A percentile compares a stretch with the other conserved stretches of the same genome.
Evolutionary conservation across 805 yeast genomes (phyloP).

Genomic region (Schwanniomyces occidentalis): DNA sequence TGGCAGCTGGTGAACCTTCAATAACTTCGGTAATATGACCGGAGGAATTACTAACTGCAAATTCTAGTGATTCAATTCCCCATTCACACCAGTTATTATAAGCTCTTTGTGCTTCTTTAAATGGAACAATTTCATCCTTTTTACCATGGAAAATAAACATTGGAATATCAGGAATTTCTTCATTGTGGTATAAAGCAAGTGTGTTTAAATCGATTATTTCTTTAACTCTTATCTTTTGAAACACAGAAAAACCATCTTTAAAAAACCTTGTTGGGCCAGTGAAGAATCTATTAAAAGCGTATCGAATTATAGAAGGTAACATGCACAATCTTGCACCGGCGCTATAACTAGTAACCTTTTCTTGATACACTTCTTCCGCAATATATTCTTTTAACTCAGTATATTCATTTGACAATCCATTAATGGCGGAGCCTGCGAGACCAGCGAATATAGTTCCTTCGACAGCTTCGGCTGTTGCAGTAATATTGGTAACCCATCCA

Average conservation of each 20-base stretch:
- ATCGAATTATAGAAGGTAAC: background rate
- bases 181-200: constrained; percentile 14
- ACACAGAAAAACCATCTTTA: constrained; percentile 11
- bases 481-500: constrained; percentile 26
- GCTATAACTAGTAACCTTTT: constrained; percentile 2
- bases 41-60: constrained; percentile 15
- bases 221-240: constrained; percentile 12
- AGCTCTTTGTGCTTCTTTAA: constrained; percentile 7
- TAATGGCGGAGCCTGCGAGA: constrained; percentile 21
- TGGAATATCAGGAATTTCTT: constrained; percentile 22
- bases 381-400: constrained; percentile 17
- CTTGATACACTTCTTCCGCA: constrained; percentile 4
- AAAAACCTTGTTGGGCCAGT: constrained; percentile 10
- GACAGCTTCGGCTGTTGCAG: constrained; percentile 16
- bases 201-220: constrained; percentile 21
- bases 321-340: constrained; percentile 2
- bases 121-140: constrained; percentile 25
- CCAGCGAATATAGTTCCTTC: constrained; percentile 25
- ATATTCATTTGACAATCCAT: constrained; percentile 24
- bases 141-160: constrained; percentile 23
- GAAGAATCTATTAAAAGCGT: constrained; percentile 7
- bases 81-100: constrained; percentile 25
- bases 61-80: constrained; percentile 34
- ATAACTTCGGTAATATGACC: constrained; percentile 23
- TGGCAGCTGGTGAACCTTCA: constrained; percentile 16